Percentiles rank a stretch among this genome's conserved stretches.
These are phyloP conservation scores for Populus trichocarpa DNA, from an alignment of 441 rosid species.

Conservation along the genomic window DNA sequence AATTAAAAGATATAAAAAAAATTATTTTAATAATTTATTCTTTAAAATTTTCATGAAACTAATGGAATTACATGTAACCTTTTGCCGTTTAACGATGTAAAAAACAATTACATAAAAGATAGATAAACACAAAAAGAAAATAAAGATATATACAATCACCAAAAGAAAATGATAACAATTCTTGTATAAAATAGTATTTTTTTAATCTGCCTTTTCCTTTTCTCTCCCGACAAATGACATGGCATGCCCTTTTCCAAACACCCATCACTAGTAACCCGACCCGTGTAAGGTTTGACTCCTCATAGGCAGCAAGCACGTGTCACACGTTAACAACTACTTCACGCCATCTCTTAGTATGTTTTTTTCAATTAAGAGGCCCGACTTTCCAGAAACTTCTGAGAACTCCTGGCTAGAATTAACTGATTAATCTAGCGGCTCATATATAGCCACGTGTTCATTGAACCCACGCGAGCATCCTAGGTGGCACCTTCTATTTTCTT, in stretches of 20 bases:
- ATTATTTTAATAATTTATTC: too few species aligned
- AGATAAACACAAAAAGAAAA: background rate
- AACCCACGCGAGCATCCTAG: constrained; percentile 49
- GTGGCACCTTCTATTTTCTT: constrained; percentile 47
- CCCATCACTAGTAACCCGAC: background rate
- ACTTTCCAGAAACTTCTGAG: constrained; percentile 76
- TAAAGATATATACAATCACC: background rate
- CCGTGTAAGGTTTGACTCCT: constrained; percentile 4
- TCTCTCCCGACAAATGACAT: background rate
- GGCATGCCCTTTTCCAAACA: background rate
- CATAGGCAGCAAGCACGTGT: constrained; percentile 9
- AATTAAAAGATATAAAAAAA: too few species aligned
- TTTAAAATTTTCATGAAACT: too few species aligned
- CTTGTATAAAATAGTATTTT: too few species aligned
- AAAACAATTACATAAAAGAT: background rate
- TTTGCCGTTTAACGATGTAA: background rate
- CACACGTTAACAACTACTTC: background rate
- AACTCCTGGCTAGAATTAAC: constrained; percentile 56
- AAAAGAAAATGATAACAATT: background rate
- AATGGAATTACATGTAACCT: too few species aligned
- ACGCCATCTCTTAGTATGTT: background rate
- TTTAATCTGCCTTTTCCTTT: background rate
- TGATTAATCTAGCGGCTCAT: constrained; percentile 29
- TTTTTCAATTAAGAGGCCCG: background rate
- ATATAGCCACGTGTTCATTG: constrained; percentile 36